These are phyloP conservation scores for Volvariella surrecta DNA, from an alignment of 1,284 basidiomycete genomes.

Conservation along the genomic window DNA sequence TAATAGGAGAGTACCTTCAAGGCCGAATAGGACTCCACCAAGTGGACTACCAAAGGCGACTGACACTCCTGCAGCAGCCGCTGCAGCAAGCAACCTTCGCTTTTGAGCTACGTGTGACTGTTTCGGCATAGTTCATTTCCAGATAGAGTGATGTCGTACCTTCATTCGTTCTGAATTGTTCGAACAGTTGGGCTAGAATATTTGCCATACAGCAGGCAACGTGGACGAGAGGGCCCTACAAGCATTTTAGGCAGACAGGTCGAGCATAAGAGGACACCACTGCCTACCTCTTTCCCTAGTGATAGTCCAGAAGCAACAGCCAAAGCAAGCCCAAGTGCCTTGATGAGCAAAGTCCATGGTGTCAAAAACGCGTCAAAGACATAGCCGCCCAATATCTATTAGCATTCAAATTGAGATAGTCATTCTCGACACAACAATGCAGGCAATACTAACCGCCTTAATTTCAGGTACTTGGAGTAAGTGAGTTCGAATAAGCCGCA, in stretches of 20 bases:
- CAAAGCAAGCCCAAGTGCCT: slow-evolving; percentile 68
- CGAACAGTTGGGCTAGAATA: slow-evolving; percentile 45
- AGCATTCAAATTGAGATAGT: no score
- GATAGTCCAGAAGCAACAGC: slow-evolving; percentile 74
- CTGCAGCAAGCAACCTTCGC: slow-evolving; percentile 57
- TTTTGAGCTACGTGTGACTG: slow-evolving; percentile 42
- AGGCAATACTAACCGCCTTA: slow-evolving; percentile 46
- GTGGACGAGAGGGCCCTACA: slow-evolving; percentile 61
- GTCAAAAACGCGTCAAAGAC: slow-evolving; percentile 63
- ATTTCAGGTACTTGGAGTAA: slow-evolving; percentile 57
- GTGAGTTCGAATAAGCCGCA: slow-evolving; percentile 5
- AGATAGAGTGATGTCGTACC: slow-evolving; percentile 22
- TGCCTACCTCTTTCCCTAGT: slow-evolving; percentile 58
- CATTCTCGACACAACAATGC: neutral
- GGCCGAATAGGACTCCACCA: slow-evolving; percentile 66
- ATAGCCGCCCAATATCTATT: slow-evolving; percentile 66
- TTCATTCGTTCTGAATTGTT: slow-evolving; percentile 53
- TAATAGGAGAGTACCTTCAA: slow-evolving; percentile 38
- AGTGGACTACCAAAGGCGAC: slow-evolving; percentile 72
- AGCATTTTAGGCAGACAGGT: neutral
- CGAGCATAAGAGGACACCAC: no score
- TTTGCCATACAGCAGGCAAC: slow-evolving; percentile 64
- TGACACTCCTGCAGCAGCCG: slow-evolving; percentile 65
- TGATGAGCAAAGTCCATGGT: slow-evolving; percentile 71
- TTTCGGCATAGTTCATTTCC: neutral